phyloP scores from a whole-genome alignment of 148 eudicot genomes.

The Nyssa sinensis region DNA sequence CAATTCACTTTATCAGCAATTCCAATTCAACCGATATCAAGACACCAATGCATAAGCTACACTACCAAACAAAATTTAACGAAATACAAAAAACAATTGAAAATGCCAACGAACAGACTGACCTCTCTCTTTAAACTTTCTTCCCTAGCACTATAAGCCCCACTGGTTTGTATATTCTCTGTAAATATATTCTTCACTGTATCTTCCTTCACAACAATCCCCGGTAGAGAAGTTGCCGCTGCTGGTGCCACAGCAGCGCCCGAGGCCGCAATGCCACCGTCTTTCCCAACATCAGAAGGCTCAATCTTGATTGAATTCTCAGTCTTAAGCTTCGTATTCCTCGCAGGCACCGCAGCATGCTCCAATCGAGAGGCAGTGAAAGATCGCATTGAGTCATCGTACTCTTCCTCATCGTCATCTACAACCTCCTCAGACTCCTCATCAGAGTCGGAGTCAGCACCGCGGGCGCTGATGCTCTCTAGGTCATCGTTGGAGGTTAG shows the following conservation, averaged over 20 bases:
- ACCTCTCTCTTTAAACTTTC: slow-evolving; percentile 92
- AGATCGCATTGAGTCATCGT: slow-evolving; percentile 64
- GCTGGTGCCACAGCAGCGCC: slow-evolving; percentile 25
- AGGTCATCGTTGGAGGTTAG: slow-evolving; percentile 70
- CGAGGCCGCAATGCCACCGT: slow-evolving; percentile 31
- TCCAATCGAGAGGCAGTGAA: slow-evolving; percentile 80
- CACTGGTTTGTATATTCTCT: slow-evolving; percentile 88
- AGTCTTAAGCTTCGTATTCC: slow-evolving; percentile 60
- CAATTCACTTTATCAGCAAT: too few species aligned
- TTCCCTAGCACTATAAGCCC: slow-evolving; percentile 93
- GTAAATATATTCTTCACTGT: slow-evolving; percentile 67
- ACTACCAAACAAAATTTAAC: too few species aligned
- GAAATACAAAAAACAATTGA: too few species aligned
- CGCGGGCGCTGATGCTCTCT: slow-evolving; percentile 79
- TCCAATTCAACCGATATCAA: too few species aligned
- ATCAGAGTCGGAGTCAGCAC: slow-evolving; percentile 63
- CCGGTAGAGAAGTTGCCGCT: slow-evolving; percentile 27
- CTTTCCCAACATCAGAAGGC: slow-evolving; percentile 53
- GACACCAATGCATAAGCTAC: too few species aligned
- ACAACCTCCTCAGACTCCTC: slow-evolving; percentile 61
- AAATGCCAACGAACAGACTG: too few species aligned
- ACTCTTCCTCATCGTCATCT: slow-evolving; percentile 72
- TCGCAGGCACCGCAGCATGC: slow-evolving; percentile 13
- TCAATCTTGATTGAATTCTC: slow-evolving; percentile 65
- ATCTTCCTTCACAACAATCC: slow-evolving; percentile 63